These are phyloP conservation scores for Ascosphaera pollenicola DNA, from an alignment of 2,329 filamentous ascomycete genomes.

Conservation along the genomic window DNA sequence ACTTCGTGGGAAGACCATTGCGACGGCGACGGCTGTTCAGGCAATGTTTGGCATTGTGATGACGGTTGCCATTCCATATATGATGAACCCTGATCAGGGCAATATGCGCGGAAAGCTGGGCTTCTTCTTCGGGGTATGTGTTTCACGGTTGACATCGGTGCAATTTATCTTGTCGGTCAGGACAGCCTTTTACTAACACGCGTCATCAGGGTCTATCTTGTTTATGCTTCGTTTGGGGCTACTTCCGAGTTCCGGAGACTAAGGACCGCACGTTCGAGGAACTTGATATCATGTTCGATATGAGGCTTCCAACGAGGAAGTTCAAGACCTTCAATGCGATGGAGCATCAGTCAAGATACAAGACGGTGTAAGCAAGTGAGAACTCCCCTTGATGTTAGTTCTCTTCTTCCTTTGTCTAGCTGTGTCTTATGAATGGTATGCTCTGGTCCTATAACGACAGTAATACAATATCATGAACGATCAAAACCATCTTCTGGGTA, in stretches of 20 bases:
- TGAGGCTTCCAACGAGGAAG: neutral
- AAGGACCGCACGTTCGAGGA: constrained; percentile 7
- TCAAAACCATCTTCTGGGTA: too few species aligned
- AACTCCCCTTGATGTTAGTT: too few species aligned
- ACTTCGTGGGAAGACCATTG: constrained; percentile 24
- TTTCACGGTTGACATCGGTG: too few species aligned
- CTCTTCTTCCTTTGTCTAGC: too few species aligned
- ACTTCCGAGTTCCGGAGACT: constrained; percentile 9
- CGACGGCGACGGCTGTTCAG: constrained; percentile 19
- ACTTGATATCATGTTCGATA: neutral
- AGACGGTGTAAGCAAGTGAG: too few species aligned
- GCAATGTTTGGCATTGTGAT: constrained; percentile 18
- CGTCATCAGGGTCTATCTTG: constrained; percentile 3
- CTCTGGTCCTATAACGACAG: too few species aligned
- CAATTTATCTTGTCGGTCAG: too few species aligned
- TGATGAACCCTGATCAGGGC: constrained; percentile 17
- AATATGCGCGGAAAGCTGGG: constrained; percentile 15
- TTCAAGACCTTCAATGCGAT: constrained; percentile 2
- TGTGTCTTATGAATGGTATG: too few species aligned
- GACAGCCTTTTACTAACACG: neutral
- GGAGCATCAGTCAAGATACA: too few species aligned
- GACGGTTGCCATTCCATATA: constrained; percentile 19
- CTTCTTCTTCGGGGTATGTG: constrained; percentile 13
- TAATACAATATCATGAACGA: too few species aligned
- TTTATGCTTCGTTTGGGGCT: constrained; percentile 7